Percentiles rank a stretch among this genome's conserved stretches.
Evolutionary conservation across 1,284 basidiomycete genomes (phyloP).

Genomic region (Sphagnurus paluster): DNA sequence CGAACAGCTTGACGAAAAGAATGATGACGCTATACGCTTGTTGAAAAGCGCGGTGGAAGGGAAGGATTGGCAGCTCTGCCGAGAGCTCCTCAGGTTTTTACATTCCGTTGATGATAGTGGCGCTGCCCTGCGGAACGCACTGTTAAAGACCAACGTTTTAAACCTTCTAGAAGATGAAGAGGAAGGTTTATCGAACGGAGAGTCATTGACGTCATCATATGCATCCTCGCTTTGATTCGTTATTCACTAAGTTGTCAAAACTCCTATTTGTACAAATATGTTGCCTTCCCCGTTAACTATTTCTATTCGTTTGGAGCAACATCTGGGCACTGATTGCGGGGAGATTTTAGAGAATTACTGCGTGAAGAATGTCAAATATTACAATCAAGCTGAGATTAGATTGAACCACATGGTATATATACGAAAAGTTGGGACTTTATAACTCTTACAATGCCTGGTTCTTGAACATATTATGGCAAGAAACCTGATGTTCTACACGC

Average conservation of each 20-base stretch:
- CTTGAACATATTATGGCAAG: constrained; percentile 22
- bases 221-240: constrained; percentile 1
- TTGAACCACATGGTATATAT: constrained; percentile 3
- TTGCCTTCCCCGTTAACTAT: neutral
- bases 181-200: constrained; percentile 3
- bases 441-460: too few species aligned
- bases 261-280: neutral
- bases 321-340: too few species aligned
- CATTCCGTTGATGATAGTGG: constrained; percentile 90
- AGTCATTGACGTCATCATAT: too few species aligned
- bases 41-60: constrained; percentile 72
- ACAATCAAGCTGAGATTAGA: neutral
- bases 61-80: constrained; percentile 81
- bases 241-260: neutral
- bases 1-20: constrained; percentile 83
- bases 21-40: constrained; percentile 77
- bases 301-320: neutral
- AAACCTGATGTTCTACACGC: constrained; percentile 18
- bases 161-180: constrained; percentile 17
- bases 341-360: too few species aligned
- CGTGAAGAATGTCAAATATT: neutral
- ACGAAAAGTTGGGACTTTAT: too few species aligned
- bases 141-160: constrained; percentile 43
- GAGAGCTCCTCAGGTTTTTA: constrained; percentile 89
- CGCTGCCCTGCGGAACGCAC: constrained; percentile 61